Percentiles rank a stretch among this genome's conserved stretches.
These are phyloP conservation scores for Desmodesmus armatus DNA, from an alignment of 139 green algal genomes.

Conservation along the genomic window DNA sequence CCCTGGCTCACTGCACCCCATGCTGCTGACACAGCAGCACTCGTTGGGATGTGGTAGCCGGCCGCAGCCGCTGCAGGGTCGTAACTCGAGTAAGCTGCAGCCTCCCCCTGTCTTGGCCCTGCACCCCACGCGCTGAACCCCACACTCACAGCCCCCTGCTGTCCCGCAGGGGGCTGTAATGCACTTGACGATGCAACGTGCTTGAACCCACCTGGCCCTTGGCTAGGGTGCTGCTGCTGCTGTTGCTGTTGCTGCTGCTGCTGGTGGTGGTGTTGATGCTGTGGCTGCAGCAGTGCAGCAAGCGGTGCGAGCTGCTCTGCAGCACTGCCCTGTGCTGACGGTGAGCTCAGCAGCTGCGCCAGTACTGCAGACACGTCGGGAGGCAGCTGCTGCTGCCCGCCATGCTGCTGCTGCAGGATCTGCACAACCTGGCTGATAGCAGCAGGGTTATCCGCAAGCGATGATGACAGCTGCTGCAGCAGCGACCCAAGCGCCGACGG, in stretches of 20 bases:
- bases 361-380: neutral
- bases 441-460: neutral
- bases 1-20: neutral
- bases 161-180: too few species aligned
- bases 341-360: neutral
- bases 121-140: too few species aligned
- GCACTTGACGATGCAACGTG: too few species aligned
- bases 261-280: conserved; percentile 1
- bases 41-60: neutral
- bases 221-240: neutral
- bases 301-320: neutral
- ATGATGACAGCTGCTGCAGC: conserved; percentile 8
- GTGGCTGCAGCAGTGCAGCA: neutral
- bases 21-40: conserved; percentile 17
- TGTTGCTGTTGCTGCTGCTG: conserved; percentile 7
- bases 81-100: too few species aligned
- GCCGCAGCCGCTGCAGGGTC: neutral
- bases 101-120: too few species aligned
- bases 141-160: too few species aligned
- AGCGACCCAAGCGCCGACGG: neutral
- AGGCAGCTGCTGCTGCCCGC: neutral
- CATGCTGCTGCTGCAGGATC: neutral
- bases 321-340: too few species aligned
- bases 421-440: too few species aligned
- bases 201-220: neutral